Evolutionary conservation across 2,329 filamentous ascomycete genomes (phyloP), one percentile per base, ranked within the genome.

Genomic region (Aspergillus hiratsukae): DNA sequence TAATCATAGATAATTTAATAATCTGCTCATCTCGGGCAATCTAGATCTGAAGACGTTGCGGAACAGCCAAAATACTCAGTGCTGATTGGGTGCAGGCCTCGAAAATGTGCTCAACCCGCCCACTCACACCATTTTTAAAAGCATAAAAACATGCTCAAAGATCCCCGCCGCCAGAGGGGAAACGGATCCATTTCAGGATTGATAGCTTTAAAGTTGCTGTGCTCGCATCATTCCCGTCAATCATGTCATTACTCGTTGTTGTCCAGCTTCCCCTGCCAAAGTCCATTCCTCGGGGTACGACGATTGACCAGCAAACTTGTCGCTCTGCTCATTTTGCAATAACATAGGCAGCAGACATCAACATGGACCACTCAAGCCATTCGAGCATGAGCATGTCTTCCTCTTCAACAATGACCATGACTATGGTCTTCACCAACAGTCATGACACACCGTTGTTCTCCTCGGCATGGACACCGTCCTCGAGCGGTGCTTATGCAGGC

Each of bases 401-500:
- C 9, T 55, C 58, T 11, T 49, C 54, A 48, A 51, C 58, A 11
- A 65, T 64, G 58, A 53, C 60, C 25, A 75, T 75, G 74, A 43
- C 63, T 29, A 75, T 76, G 74, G 64, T 72, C 49, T 78, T 78
- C 61, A 86, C 86, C 64, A 84, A 81, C 61, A 76, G 78, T 55
- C 83, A 83, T 49, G 74, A 70, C 54, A 89, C 87, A 1, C 79
- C 87, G 3, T 80, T 91, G 48, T 90, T 81, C 77, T 87, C 89
- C 17, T 71, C 75, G 23, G 72, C 79, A 52, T 97, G 92, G 91
- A 88, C 88, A 2, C 93, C 93, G 4, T 75, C 70, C 28, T 86
- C 77, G 37, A 77, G 81, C 5, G 90, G 87, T 64, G 77, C 82
- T 58, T 97, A 97, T 74, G 91, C 90, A 1, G 93, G 86, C 55